Base-by-base conservation (phyloP, 306 rosid species). In the Cicer yamashitae region DNA sequence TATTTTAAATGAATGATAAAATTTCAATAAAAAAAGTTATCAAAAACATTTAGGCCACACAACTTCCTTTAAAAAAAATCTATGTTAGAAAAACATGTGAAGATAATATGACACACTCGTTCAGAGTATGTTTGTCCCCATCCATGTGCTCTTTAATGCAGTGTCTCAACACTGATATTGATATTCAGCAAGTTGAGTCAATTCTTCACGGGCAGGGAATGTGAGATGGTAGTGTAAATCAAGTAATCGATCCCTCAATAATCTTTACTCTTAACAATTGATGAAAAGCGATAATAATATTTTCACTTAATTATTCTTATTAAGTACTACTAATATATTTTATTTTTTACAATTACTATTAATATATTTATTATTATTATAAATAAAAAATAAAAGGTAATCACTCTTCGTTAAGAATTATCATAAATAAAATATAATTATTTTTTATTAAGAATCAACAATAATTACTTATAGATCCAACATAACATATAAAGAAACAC, bases 141-240 rank as follows among this genome's bases (percentile, higher is more conserved):
- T 38, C 30, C 69, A 63, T 38, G 46, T 63, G 69, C 30, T 3
- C 30, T 17, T 40, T 47, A 63, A n/a, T 39, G 25, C 68, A 61
- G 6, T 13, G 45, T 34, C 18, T 60, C 18, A 11, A 34, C 6
- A 25, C 41, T 58, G 15, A 12, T 10, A 11, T 12, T 47, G 64
- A 60, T 60, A 6, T 62, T 62, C 30, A 8, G 48, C 68, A 34
- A 40, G 48, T 39, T 63, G 25, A 7, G 48, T 6, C 68, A 63
- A 63, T 63, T 43, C 48, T 39, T 63, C 69, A 38, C 67, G 67
- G 67, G 44, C 7, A 34, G 12, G 46, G 67, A 38, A 38, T 61
- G 14, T 58, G 67, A 37, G 10, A 61, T 37, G 18, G 11, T 13
- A 44, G 6, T 61, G 46, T 59, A 59, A 59, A 12, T 40, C 9